Evolutionary conservation across 257 asterid genomes (phyloP).

Genomic region (Striga asiatica): DNA sequence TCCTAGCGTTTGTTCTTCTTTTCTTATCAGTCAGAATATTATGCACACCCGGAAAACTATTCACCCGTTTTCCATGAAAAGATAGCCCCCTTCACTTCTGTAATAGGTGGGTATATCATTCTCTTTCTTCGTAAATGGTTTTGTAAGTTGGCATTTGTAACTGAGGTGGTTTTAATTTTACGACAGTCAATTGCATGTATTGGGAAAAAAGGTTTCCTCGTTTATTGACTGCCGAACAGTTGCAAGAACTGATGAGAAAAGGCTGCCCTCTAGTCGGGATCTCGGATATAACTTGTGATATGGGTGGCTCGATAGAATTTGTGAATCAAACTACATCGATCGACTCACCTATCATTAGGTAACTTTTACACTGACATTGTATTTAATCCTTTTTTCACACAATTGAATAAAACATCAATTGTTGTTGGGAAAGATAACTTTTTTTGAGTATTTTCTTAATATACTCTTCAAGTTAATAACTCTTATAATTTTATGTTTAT

Average conservation of each 20-base stretch:
- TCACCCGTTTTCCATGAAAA: slow-evolving; percentile 66
- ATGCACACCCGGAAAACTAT: slow-evolving; percentile 87
- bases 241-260: slow-evolving; percentile 54
- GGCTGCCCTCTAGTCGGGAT: slow-evolving; percentile 82
- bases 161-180: background rate
- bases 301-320: slow-evolving; percentile 83
- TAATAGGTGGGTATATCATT: slow-evolving; percentile 48
- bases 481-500: no score
- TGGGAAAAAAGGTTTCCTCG: slow-evolving; percentile 94
- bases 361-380: no score
- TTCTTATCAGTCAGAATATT: slow-evolving; percentile 67
- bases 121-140: background rate
- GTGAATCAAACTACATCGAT: slow-evolving; percentile 63
- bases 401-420: no score
- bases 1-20: slow-evolving; percentile 7
- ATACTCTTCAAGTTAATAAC: no score
- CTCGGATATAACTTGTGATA: slow-evolving; percentile 83
- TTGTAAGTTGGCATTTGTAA: slow-evolving; percentile 11
- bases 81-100: slow-evolving; percentile 81
- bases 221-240: slow-evolving; percentile 51
- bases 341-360: slow-evolving; percentile 96
- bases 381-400: no score
- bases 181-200: slow-evolving; percentile 91
- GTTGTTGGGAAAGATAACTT: no score
- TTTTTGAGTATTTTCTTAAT: no score